Percentiles rank a stretch among this genome's conserved stretches.
Conservation (phyloP, 495 filamentous ascomycete species). For the Chlorociboria aeruginascens region DNA sequence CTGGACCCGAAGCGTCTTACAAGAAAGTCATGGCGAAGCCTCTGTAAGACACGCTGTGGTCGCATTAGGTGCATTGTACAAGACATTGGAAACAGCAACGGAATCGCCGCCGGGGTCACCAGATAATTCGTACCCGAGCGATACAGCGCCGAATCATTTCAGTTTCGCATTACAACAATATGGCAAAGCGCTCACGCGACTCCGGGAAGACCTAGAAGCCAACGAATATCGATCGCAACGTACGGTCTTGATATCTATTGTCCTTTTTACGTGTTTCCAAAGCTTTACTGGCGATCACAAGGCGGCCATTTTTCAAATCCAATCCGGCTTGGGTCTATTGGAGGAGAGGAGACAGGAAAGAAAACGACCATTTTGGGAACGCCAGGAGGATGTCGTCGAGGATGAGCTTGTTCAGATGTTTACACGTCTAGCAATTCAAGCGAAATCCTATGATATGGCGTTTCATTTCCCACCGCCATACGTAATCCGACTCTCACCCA, state of each 20-base stretch:
- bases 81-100: constrained; percentile 40
- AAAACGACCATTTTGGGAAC: constrained; percentile 23
- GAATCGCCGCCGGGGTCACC: constrained; percentile 38
- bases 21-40: constrained; percentile 48
- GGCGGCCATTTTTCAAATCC: constrained; percentile 16
- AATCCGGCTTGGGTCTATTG: constrained; percentile 14
- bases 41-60: constrained; percentile 54
- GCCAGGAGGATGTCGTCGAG: constrained; percentile 32
- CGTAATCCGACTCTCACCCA: constrained; percentile 36
- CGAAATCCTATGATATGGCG: constrained; percentile 48
- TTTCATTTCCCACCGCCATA: constrained; percentile 46
- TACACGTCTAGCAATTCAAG: constrained; percentile 42
- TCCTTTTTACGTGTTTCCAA: constrained; percentile 19
- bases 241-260: constrained; percentile 17
- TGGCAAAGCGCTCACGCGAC: constrained; percentile 12
- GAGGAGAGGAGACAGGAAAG: constrained; percentile 16
- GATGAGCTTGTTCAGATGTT: constrained; percentile 47
- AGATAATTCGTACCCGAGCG: constrained; percentile 35
- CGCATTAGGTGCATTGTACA: constrained; percentile 51
- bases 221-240: constrained; percentile 14
- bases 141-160: constrained; percentile 25
- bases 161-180: constrained; percentile 18
- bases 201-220: constrained; percentile 15
- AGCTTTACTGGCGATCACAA: constrained; percentile 18
- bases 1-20: constrained; percentile 45